Conservation (phyloP, 2,329 filamentous ascomycete genomes). For the Colletotrichum karsti region DNA sequence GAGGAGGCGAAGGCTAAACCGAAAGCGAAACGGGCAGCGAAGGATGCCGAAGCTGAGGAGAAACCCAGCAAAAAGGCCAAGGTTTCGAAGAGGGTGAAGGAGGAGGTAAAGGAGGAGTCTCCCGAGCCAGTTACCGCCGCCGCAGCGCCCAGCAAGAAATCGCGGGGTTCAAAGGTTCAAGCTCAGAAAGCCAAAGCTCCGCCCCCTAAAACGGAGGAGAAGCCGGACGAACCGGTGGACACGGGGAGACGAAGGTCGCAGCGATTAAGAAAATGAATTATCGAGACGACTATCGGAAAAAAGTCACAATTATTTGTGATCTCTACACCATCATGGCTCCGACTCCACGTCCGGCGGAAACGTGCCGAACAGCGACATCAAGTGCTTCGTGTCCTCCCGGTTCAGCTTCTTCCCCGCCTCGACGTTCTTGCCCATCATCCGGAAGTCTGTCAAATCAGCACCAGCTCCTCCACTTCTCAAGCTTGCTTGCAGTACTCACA, state of each 20-base stretch:
- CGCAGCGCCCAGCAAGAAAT: conserved; percentile 32
- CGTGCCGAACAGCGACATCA: conserved; percentile 47
- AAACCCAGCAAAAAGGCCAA: conserved; percentile 39
- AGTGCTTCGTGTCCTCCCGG: conserved; percentile 36
- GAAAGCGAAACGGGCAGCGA: conserved; percentile 36
- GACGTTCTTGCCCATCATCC: conserved; percentile 41
- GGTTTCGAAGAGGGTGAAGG: conserved; percentile 28
- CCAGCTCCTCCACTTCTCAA: neutral
- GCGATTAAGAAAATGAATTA: conserved; percentile 33
- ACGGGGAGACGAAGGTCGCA: conserved; percentile 37
- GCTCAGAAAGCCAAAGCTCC: conserved; percentile 1
- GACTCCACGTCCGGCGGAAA: conserved; percentile 44
- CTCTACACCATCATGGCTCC: conserved; percentile 36
- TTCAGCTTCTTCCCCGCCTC: conserved; percentile 36
- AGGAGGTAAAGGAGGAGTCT: conserved; percentile 25
- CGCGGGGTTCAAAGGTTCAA: conserved; percentile 35
- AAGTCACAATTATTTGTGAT: too few relatives aligned
- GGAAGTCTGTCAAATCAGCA: conserved; percentile 39
- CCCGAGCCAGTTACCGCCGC: conserved; percentile 23
- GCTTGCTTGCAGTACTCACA: conserved; percentile 35
- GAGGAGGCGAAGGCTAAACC: conserved; percentile 31
- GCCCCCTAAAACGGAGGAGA: conserved; percentile 8
- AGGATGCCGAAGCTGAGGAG: conserved; percentile 36
- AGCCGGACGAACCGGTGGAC: conserved; percentile 5
- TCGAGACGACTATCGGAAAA: neutral